Evolutionary conservation across 306 rosid genomes (phyloP).

Genomic region (Luffa acutangula): DNA sequence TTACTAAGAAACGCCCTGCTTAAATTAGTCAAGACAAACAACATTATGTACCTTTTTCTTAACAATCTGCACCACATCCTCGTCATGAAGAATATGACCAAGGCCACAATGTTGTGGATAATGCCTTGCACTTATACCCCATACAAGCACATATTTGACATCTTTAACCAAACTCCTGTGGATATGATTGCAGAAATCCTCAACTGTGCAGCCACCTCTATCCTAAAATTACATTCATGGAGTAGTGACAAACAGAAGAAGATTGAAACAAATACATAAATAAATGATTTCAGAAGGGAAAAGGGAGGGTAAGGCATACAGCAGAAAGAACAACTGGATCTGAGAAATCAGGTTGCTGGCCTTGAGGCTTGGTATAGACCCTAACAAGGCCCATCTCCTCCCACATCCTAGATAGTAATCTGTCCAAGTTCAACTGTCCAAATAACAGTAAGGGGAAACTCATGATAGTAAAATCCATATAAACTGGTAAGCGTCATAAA

Average conservation of each 20-base stretch:
- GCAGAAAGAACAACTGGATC: slow-evolving; percentile 95
- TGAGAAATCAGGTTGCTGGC: slow-evolving; percentile 93
- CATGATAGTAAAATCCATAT: not conserved
- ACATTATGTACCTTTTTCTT: slow-evolving; percentile 78
- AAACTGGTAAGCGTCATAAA: not conserved
- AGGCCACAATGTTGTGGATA: slow-evolving; percentile 97
- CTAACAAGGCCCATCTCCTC: slow-evolving; percentile 98
- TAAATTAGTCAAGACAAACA: not conserved
- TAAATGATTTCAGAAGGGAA: slow-evolving; percentile 1
- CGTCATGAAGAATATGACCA: slow-evolving; percentile 61
- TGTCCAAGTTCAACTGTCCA: slow-evolving; percentile 87
- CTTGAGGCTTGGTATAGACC: slow-evolving; percentile 97
- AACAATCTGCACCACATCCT: slow-evolving; percentile 95
- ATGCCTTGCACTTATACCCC: slow-evolving; percentile 96
- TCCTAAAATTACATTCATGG: slow-evolving; percentile 39
- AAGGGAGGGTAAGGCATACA: slow-evolving; percentile 40
- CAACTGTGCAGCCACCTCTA: slow-evolving; percentile 97
- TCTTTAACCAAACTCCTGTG: slow-evolving; percentile 96
- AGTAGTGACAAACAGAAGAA: slow-evolving; percentile 8
- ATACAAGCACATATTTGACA: slow-evolving; percentile 90
- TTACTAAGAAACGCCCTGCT: not conserved
- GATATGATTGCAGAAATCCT: slow-evolving; percentile 93
- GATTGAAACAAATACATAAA: not conserved
- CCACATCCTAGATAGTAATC: slow-evolving; percentile 95
- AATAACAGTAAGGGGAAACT: slow-evolving; percentile 15